Evolutionary conservation across 768 basidiomycete genomes (phyloP), one percentile per base, ranked within the genome.

Genomic region (Suillus weaverae): DNA sequence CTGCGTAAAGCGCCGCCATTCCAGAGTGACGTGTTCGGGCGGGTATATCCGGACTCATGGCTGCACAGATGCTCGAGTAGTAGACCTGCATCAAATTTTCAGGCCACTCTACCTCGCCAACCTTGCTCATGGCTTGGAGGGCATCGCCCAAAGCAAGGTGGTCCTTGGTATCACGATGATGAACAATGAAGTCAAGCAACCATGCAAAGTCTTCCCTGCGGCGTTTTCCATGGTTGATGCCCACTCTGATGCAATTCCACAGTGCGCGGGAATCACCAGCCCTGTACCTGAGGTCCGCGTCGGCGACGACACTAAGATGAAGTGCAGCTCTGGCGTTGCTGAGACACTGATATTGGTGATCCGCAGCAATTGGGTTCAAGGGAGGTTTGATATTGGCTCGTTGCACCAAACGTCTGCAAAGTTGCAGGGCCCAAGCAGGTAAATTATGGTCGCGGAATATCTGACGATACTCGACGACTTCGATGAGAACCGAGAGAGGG

Each of bases 101-200:
- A 33, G 53, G 53, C 53, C 53, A 54, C 5, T 20, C 53, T 13
- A 54, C 53, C 9, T 54, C 53, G 32, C 53, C 32, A 5, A 54
- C 18, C 38, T 46, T 38, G 43, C 57, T 60, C 57, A 60, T 38
- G 9, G 43, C 38, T 26, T 39, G 57, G 9, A 60, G 38, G 5
- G 38, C 57, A 20, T 60, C 57, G 8, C 38, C 57, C 3, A 44
- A 10, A 10, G 57, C 57, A 46, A 44, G 30, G 36, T 60, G 16
- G 57, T 60, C 57, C 36, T 60, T 44, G 20, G 57, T 60, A 5
- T 43, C n/a, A 5, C 30, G 57, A 20, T 38, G 38, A 4, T 60
- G 57, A 20, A 60, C 38, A 8, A 60, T 44, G 13, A 60, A 60
- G 16, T 60, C 57, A 16, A 46, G 57, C 38, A 60, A 22, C 57